Conservation (phyloP, 2,329 filamentous ascomycete species). For the Penicillium occitanis region DNA sequence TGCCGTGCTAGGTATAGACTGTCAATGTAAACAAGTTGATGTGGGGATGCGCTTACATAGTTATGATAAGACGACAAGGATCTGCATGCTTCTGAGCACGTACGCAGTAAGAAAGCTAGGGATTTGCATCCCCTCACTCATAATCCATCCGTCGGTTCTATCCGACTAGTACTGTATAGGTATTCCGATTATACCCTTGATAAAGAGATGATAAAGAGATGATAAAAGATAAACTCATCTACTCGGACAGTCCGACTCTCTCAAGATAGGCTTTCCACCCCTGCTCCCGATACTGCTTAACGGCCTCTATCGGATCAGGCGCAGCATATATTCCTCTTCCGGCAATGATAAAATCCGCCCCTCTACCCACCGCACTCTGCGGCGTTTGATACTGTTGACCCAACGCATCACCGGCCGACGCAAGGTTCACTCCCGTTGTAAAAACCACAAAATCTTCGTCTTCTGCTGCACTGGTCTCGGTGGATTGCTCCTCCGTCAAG, state of each 20-base stretch:
- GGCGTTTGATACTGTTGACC: conserved; percentile 53
- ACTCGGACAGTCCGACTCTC: conserved; percentile 29
- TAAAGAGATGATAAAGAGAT: not conserved
- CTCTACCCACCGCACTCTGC: conserved; percentile 45
- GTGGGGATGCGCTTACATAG: not conserved
- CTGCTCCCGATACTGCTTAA: conserved; percentile 45
- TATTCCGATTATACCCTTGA: not conserved
- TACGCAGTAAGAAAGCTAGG: not conserved
- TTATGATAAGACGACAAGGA: not conserved
- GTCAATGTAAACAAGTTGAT: not conserved
- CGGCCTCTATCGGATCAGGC: conserved; percentile 46
- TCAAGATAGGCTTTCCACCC: conserved; percentile 49
- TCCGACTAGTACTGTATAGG: not conserved
- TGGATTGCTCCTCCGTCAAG: conserved; percentile 37
- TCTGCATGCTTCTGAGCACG: too few relatives aligned
- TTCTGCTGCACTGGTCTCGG: conserved; percentile 28
- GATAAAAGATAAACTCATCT: not conserved
- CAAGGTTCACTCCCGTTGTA: conserved; percentile 50
- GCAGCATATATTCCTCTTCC: conserved; percentile 50
- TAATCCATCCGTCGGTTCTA: too few relatives aligned
- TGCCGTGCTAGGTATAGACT: conserved; percentile 5
- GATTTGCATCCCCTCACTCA: not conserved
- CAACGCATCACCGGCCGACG: conserved; percentile 48
- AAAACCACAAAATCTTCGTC: conserved; percentile 51
- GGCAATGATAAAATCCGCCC: conserved; percentile 51